Conservation (phyloP, 2,329 filamentous ascomycete species). For the Exophiala aquamarina region DNA sequence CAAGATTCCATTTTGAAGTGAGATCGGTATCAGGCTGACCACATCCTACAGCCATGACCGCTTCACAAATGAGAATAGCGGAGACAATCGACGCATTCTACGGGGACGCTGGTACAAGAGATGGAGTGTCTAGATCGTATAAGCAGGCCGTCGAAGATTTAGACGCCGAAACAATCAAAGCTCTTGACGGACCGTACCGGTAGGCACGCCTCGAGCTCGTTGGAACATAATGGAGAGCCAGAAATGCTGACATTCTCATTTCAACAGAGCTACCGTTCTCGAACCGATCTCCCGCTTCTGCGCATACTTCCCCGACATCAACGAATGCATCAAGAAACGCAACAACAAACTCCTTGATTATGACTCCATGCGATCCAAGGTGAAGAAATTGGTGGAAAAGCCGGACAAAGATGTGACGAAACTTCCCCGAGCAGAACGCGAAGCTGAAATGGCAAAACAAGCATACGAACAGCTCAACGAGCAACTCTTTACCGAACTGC, state of each 20-base stretch:
- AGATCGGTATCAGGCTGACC: background rate
- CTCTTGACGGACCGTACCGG: conserved; percentile 92
- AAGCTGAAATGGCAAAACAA: conserved; percentile 88
- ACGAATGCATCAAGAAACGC: conserved; percentile 99
- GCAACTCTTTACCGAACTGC: conserved; percentile 87
- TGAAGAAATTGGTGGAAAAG: conserved; percentile 96
- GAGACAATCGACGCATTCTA: conserved; percentile 99
- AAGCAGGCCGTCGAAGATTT: conserved; percentile 98
- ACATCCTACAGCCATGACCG: conserved; percentile 77
- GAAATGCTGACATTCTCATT: conserved; percentile 3
- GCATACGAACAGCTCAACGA: conserved; percentile 98
- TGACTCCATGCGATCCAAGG: conserved; percentile 90
- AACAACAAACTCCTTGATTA: conserved; percentile 98
- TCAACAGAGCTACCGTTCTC: conserved; percentile 75
- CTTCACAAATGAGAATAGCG: conserved; percentile 98
- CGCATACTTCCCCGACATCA: conserved; percentile 97
- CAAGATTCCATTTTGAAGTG: background rate
- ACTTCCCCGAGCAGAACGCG: conserved; percentile 91
- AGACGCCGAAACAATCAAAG: conserved; percentile 97
- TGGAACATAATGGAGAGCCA: background rate
- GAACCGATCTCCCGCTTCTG: conserved; percentile 96
- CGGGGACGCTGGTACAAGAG: conserved; percentile 88
- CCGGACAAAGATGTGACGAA: conserved; percentile 98
- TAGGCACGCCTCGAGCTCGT: conserved; percentile 36
- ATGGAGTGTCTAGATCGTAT: conserved; percentile 94